Base-by-base conservation (phyloP, 805 yeast species). In the Candida succiphila region DNA sequence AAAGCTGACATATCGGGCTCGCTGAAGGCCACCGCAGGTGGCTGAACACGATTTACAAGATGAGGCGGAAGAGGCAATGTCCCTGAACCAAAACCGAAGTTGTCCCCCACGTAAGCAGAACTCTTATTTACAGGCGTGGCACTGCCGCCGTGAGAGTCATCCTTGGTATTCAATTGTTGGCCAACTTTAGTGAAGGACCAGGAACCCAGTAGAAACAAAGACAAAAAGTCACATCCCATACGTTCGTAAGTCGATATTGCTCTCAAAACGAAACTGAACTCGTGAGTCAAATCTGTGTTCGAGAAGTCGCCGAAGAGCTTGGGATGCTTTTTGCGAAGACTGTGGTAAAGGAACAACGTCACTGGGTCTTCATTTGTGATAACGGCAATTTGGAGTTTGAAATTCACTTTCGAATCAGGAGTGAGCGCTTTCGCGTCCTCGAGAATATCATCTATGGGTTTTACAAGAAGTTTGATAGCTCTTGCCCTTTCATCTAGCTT, bases 201-300 rank as follows among this genome's bases (percentile, higher is more conserved):
- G 38, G 71, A 73, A 31, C 62, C 63, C 2, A 80, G 61, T 30
- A 87, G 52, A 33, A 74, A 67, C 17, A 83, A 49, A 0, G 87
- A 76, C 27, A 89, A 53, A 38, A 76, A 72, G 46, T 88, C 94
- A 57, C 97, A 88, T 0, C 97, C 97, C 95, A 88, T 85, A 37
- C 94, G 64, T 13, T 74, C 66, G 47, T 86, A 83, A 39, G 86
- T 78, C 25, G 68, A 60, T 7, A 82, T 67, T 7, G 78, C 79
- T 40, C 76, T 72, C 10, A 72, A 46, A 13, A 87, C 67, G 46
- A 79, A 77, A 4, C 66, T 61, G 36, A 70, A 73, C 46, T 89
- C 96, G 27, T 55, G 56, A 3, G 40, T 37, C 1, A 64, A 58
- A 20, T 56, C 56, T 8, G 73, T 53, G 7, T 64, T 61, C 5